Base-by-base conservation (phyloP, 805 yeast species). In the Candida palmyrensis region DNA sequence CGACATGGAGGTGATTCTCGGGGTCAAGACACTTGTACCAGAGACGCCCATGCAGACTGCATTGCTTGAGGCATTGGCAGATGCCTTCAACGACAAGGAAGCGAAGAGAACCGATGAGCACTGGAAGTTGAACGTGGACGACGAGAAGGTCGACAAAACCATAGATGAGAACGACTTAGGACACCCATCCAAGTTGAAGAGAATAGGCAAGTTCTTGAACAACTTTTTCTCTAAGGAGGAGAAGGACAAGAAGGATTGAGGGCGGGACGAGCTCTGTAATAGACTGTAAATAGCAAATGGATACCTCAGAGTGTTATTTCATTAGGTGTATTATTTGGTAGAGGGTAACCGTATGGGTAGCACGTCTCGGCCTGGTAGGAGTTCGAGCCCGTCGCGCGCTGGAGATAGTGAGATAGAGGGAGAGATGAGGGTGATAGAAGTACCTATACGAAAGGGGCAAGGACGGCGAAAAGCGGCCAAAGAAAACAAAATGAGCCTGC, bases 41-140 rank as follows among this genome's bases (percentile, higher is more conserved):
- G 71, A 73, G 35, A 81, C 84, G 16, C 84, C 90, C 10, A 81
- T 92, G 1, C 96, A 92, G 56, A 81, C 79, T 9, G 94, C 94
- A 18, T 65, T 92, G 35, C 70, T 94, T 49, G 99, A 92, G 55
- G 96, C 96, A 0, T 70, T 92, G 42, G 98, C 99, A 1, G 96
- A 88, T 51, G 82, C 95, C 2, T 73, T 82, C 30, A 77, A 83
- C 38, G 99, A 92, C 55, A 67, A 68, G 27, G 71, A 68, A 16
- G 98, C 98, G 3, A 82, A 73, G 45, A 68, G 94, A 42, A 66
- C 79, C 9, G 79, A 76, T 49, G 59, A 60, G 11, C 61, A 63
- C 33, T 58, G 62, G 58, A 57, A 58, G 32, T 39, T 51, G 17
- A 65, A 61, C 29, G 25, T 49, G n/a, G 64, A 57, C 4, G 38